Conservation (phyloP, 768 basidiomycete genomes). For the Calocybe cyanea region DNA sequence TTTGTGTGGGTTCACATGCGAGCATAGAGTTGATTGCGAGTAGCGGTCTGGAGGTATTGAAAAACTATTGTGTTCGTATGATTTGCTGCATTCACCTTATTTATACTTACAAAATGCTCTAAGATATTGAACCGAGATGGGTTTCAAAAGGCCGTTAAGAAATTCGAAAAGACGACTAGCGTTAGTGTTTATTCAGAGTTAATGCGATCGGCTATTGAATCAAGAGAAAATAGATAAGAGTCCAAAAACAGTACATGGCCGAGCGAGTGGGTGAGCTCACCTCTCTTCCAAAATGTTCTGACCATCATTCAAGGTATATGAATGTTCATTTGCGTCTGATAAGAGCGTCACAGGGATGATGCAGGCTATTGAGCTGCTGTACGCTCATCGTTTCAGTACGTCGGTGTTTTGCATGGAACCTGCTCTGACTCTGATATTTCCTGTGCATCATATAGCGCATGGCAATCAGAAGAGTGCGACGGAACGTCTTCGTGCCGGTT, state of each 20-base stretch:
- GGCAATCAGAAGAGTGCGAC: constrained; percentile 82
- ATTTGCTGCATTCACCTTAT: not conserved
- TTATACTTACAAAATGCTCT: not conserved
- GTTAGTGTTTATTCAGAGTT: constrained; percentile 29
- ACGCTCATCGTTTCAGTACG: not conserved
- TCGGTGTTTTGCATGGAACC: not conserved
- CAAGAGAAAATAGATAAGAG: constrained; percentile 45
- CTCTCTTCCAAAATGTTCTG: not conserved
- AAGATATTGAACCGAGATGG: constrained; percentile 88
- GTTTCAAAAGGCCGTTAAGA: constrained; percentile 82
- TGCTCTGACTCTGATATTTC: not conserved
- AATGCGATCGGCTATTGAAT: not conserved
- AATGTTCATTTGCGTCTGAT: constrained; percentile 63
- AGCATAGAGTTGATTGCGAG: not conserved
- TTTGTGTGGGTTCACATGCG: not conserved
- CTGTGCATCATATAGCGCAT: constrained; percentile 27
- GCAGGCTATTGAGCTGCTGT: constrained; percentile 32
- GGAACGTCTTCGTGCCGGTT: constrained; percentile 54
- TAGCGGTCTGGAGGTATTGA: constrained; percentile 78
- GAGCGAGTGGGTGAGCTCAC: constrained; percentile 53
- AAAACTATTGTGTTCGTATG: constrained; percentile 76
- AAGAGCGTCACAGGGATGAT: constrained; percentile 61
- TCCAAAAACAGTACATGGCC: constrained; percentile 73
- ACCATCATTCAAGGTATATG: constrained; percentile 49
- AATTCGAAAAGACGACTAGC: constrained; percentile 78